Percentiles rank a stretch among this genome's conserved stretches.
These are phyloP conservation scores for Solanum hybrid DNA, from an alignment of 305 asterid genomes.

Conservation along the genomic window DNA sequence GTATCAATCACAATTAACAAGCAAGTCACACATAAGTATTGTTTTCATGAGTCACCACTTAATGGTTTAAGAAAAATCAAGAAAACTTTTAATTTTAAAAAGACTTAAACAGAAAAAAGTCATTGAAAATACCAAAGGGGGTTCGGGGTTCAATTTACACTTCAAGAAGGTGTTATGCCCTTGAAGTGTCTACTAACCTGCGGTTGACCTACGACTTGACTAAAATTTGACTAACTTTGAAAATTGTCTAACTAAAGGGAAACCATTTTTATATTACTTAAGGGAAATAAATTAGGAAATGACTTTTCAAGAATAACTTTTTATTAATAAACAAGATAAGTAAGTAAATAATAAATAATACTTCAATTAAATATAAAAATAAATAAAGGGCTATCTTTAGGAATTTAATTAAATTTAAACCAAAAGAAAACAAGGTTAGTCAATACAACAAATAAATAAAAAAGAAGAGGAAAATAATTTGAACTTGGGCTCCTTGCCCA, in stretches of 20 bases:
- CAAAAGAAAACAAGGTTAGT: not conserved
- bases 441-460: not conserved
- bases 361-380: not conserved
- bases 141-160: no score
- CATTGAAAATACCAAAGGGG: no score
- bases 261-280: not conserved
- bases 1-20: not conserved
- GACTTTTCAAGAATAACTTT: not conserved
- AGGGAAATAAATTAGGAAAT: not conserved
- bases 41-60: not conserved
- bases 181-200: no score
- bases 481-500: not conserved
- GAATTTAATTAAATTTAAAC: not conserved
- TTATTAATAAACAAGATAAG: not conserved
- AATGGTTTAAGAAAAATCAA: not conserved
- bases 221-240: not conserved
- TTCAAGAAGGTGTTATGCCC: no score
- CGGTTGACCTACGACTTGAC: not conserved
- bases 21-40: not conserved
- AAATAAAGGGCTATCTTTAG: not conserved
- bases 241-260: not conserved
- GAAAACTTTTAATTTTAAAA: not conserved
- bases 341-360: no score
- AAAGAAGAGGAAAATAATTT: not conserved
- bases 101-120: no score